These are phyloP conservation scores for Zea mays DNA, from an alignment of 176 grass and related monocot genomes.

Conservation along the genomic window Zm-B73-REFERENCE-NAM-5.0 NC_050096.1:38984501-38985000, in stretches of 20 bases:
- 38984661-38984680: constrained; percentile 50
- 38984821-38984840: constrained; percentile 58
- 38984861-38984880: constrained; percentile 53
- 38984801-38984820: constrained; percentile 66
- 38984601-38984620: constrained; percentile 33
- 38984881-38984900: background rate
- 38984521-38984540: constrained; percentile 94
- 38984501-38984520: constrained; percentile 71
- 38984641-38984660: constrained; percentile 33
- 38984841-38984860: constrained; percentile 72
- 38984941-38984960: background rate
- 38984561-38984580: constrained; percentile 61
- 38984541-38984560: background rate
- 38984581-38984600: constrained; percentile 56
- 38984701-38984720: constrained; percentile 81
- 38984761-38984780: background rate
- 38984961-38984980: background rate
- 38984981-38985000: background rate
- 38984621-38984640: constrained; percentile 3
- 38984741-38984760: constrained; percentile 16
- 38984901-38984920: constrained; percentile 3
- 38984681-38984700: constrained; percentile 62
- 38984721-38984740: constrained; percentile 58
- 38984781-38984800: constrained; percentile 53
- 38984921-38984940: background rate